Evolutionary conservation across 164 flowering plant species (phyloP).

Genomic region (Amborella trichopoda): DNA sequence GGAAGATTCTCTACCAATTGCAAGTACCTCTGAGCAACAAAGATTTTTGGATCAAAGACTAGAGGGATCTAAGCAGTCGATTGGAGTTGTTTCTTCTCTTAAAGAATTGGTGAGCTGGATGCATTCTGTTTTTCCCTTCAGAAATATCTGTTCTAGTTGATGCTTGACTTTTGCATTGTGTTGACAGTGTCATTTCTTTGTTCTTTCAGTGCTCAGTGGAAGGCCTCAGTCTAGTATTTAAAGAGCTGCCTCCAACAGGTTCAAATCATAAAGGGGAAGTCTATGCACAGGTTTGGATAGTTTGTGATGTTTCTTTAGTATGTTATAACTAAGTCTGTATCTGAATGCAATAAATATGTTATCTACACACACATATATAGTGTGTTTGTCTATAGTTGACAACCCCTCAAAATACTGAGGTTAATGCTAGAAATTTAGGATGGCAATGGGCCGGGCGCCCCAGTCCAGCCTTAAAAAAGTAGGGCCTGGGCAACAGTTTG

Average conservation of each 20-base stretch:
- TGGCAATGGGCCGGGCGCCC: too few relatives aligned
- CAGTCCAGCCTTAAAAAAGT: too few relatives aligned
- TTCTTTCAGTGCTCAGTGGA: constrained; percentile 55
- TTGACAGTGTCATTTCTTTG: neutral
- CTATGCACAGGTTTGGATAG: constrained; percentile 50
- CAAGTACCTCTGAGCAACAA: constrained; percentile 36
- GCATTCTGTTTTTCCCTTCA: neutral
- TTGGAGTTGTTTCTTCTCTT: constrained; percentile 17
- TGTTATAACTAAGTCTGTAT: too few relatives aligned
- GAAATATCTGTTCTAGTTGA: neutral
- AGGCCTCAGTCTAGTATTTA: constrained; percentile 53
- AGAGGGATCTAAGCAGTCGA: constrained; percentile 39
- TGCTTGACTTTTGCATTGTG: constrained; percentile 1
- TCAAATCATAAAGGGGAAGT: constrained; percentile 36
- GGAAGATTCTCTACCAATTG: constrained; percentile 32
- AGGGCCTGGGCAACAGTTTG: too few relatives aligned
- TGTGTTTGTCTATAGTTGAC: too few relatives aligned
- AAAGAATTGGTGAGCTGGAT: constrained; percentile 15
- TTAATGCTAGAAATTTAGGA: neutral
- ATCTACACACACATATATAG: too few relatives aligned
- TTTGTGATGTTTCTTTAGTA: neutral
- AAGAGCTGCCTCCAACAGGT: constrained; percentile 35
- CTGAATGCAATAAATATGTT: too few relatives aligned
- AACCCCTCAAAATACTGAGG: neutral
- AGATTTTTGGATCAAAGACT: constrained; percentile 39